phyloP scores from a whole-genome alignment of 148 eudicot species.

The Spergularia marina region DNA sequence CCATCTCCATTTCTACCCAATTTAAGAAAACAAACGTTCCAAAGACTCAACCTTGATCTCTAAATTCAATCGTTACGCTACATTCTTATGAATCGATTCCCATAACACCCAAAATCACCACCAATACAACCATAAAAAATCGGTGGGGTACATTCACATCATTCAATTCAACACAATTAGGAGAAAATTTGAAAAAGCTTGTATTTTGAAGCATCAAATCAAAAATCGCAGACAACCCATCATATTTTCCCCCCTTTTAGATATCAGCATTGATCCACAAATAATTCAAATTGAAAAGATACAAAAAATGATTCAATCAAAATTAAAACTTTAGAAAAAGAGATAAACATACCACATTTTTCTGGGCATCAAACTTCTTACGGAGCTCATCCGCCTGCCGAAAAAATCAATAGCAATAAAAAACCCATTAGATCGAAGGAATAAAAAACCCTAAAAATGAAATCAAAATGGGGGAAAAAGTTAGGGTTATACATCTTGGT shows the following conservation, averaged over 20 bases:
- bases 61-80: neutral
- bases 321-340: neutral
- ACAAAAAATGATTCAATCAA: neutral
- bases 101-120: neutral
- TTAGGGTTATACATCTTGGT: conserved; percentile 65
- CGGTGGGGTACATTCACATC: neutral
- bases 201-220: neutral
- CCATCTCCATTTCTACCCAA: neutral
- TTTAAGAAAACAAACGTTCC: neutral
- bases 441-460: conserved; percentile 30
- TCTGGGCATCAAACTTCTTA: conserved; percentile 76
- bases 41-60: neutral
- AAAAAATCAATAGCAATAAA: neutral
- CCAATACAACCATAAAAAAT: neutral
- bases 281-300: neutral
- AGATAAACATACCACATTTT: conserved; percentile 49
- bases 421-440: conserved; percentile 14
- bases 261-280: neutral
- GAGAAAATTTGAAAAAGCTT: neutral
- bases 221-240: conserved; percentile 2
- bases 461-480: conserved; percentile 12
- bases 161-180: neutral
- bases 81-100: neutral
- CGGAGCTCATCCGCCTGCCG: conserved; percentile 82
- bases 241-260: neutral